Evolutionary conservation across 768 basidiomycete genomes (phyloP).

Genomic region (Termitomyces bulborhizus): DNA sequence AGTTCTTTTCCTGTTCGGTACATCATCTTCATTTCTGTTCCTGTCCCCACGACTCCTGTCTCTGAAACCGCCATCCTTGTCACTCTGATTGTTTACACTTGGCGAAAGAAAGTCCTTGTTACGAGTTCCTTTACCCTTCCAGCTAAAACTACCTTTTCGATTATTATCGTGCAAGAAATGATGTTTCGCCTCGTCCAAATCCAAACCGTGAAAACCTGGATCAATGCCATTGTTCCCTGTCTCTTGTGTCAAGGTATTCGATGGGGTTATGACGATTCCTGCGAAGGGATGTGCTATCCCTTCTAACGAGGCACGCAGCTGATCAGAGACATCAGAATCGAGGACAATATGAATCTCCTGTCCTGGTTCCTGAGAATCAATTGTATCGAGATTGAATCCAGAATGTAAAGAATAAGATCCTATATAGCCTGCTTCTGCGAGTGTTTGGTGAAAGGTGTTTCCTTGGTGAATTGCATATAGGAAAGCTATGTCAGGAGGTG

Average conservation of each 20-base stretch:
- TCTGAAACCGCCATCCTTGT: neutral
- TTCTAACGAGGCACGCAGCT: neutral
- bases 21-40: neutral
- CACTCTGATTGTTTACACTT: neutral
- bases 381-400: neutral
- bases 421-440: neutral
- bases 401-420: neutral
- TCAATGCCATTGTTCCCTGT: neutral
- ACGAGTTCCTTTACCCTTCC: neutral
- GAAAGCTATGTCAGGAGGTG: neutral
- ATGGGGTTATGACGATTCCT: neutral
- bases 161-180: neutral
- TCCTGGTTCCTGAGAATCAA: neutral
- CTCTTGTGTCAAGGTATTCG: neutral
- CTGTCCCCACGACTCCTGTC: neutral
- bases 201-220: neutral
- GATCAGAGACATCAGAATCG: neutral
- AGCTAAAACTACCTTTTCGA: neutral
- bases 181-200: neutral
- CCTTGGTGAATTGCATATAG: neutral
- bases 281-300: neutral
- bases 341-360: constrained; percentile 1
- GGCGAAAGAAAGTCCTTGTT: neutral
- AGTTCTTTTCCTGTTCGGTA: neutral
- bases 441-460: neutral